Evolutionary conservation across 2,329 filamentous ascomycete genomes (phyloP), one percentile per base, ranked within the genome.

Genomic region (Mycosphaerelloides madeirae): DNA sequence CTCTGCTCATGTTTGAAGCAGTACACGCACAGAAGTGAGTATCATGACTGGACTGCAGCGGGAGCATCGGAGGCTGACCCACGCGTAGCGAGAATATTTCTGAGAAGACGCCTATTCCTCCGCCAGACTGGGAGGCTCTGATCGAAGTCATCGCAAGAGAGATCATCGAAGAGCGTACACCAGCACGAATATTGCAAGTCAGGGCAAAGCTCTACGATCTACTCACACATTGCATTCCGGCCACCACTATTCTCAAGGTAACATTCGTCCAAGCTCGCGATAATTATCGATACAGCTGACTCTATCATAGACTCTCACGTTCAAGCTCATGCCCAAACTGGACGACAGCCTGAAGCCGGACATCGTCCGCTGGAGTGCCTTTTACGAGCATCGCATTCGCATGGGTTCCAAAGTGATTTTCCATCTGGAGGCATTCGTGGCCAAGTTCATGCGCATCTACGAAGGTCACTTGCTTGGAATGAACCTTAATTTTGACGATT

Each of bases 381-480:
- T 96, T 62, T 98, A 95, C 66, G 94, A 98, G 68, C 93, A 98
- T 67, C 80, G 93, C 49, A 87, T 97, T 68, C 87, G 87, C 65
- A 85, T 85, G 57, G 93, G 93, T 14, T 58, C 54, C 67, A 98
- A 98, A 76, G 86, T 95, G 46, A 97, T 98, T 52, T 98, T 98
- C 68, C 94, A 98, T 63, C 73, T 98, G 3, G 94, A 98, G 69
- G 93, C 93, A 3, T 98, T 98, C 68, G 93, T 98, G 46, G 91
- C 91, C 46, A 97, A 96, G 72, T 95, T 97, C 65, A 97, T 98
- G 91, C 81, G 91, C 57, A 81, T 97, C 56, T 79, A 91, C 52
- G 93, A 98, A 73, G 91, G 89, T 56, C 68, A 69, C 62, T 68
- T 84, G 45, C 91, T 95, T 86, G 87, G 83, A 53, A 90, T 93